Percentiles rank a stretch among this genome's conserved stretches.
Evolutionary conservation across 2,329 filamentous ascomycete genomes (phyloP).

Genomic region (Diaporthe eres): DNA sequence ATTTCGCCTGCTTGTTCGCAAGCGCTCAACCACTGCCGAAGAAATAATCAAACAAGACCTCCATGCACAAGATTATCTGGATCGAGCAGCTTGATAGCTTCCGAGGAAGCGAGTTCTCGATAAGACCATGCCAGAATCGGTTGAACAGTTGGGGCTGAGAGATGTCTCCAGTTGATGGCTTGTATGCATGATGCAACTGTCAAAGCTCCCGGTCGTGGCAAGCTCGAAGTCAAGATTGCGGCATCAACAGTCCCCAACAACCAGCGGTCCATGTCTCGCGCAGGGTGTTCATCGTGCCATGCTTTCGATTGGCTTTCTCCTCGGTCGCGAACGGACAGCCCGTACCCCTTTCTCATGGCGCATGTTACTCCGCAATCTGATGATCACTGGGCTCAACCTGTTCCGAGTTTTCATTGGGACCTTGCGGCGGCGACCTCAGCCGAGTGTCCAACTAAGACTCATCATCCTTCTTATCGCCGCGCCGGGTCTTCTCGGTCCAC

Average conservation of each 20-base stretch:
- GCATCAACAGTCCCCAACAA: not conserved
- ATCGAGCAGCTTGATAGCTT: not conserved
- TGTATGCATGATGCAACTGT: not conserved
- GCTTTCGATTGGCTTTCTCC: not conserved
- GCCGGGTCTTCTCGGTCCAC: conserved; percentile 73
- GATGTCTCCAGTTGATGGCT: not conserved
- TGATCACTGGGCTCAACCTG: not conserved
- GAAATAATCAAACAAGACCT: not conserved
- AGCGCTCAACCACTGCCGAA: not conserved
- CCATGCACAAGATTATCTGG: not conserved
- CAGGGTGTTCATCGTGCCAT: not conserved
- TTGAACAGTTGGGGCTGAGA: not conserved
- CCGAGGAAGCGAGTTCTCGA: too few relatives aligned
- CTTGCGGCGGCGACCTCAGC: not conserved
- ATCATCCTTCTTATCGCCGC: conserved; percentile 53
- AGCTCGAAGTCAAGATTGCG: not conserved
- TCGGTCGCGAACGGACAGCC: not conserved
- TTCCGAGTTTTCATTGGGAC: not conserved
- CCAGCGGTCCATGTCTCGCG: not conserved
- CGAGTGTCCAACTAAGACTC: conserved; percentile 44
- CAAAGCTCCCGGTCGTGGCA: too few relatives aligned
- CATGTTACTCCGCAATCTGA: not conserved
- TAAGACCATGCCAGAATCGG: not conserved
- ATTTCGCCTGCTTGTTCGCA: not conserved
- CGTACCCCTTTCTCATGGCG: too few relatives aligned